Evolutionary conservation across 176 grass and related monocot genomes (phyloP), one percentile per base, ranked within the genome.

Genomic region (Raddia distichophylla): DNA sequence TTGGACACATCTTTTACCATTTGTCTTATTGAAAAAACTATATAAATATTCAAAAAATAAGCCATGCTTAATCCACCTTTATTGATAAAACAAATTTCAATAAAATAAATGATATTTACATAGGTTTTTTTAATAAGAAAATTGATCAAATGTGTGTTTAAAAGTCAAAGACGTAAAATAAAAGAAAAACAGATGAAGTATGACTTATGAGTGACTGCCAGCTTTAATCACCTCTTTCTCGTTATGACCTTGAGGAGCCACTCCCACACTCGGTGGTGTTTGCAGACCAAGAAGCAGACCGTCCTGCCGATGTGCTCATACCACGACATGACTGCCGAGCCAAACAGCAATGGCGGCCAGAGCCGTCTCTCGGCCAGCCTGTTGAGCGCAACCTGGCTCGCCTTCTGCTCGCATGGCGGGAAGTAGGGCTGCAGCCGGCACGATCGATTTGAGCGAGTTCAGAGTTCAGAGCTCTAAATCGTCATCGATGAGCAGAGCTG

Each of bases 301-400:
- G 92, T 93, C 77, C 95, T 89, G 0, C 95, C 92, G 22, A 98
- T 64, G 85, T 98, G 95, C 83, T 98, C 95, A 79, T 98, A 98
- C 95, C 92, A 94, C 27, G 95, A 93, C 95, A 98, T 98, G 34
- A 94, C 88, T 11, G 95, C 85, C 0, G 95, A 89, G 0, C 78
- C 92, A 42, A 94, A 94, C 10, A 87, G 69, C 67, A 89, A 6
- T 13, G 92, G 92, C 22, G 95, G 95, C 95, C 95, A 97, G 10
- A 98, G 85, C 73, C 85, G 91, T 84, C 87, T 98, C 67, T 67
- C 83, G 10, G 95, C 95, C 50, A 97, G 42, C 56, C 74, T 83
- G 69, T 42, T 57, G 79, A 94, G 85, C 18, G 90, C 88, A 37
- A 78, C 89, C 64, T 87, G 87, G 54, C 92, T 94, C 27, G 87